Evolutionary conservation across 75 land plant genomes (phyloP).

Genomic region (Larix kaempferi): DNA sequence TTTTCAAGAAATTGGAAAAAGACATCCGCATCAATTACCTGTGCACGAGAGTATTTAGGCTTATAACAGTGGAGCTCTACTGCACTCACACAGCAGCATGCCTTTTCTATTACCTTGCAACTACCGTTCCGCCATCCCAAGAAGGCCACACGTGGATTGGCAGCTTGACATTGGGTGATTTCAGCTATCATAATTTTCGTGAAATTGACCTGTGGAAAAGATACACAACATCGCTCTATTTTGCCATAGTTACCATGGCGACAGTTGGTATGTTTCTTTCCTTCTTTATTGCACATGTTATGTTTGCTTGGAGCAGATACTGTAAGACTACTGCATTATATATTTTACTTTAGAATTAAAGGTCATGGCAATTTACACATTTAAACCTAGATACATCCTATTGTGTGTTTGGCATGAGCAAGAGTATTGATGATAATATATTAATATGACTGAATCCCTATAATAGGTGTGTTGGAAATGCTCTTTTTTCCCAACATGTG

Average conservation of each 20-base stretch:
- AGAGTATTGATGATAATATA: too few species aligned
- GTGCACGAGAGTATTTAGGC: constrained; percentile 38
- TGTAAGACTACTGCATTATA: too few species aligned
- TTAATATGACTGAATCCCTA: too few species aligned
- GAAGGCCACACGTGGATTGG: constrained; percentile 69
- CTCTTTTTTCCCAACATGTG: too few species aligned
- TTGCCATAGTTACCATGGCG: constrained; percentile 77
- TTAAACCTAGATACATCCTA: too few species aligned
- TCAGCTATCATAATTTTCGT: constrained; percentile 44
- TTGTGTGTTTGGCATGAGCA: too few species aligned
- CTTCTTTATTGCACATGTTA: too few species aligned
- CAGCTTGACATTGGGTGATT: constrained; percentile 59
- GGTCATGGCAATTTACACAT: too few species aligned
- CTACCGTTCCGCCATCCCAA: constrained; percentile 27
- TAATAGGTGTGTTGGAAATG: too few species aligned
- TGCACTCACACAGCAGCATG: constrained; percentile 61
- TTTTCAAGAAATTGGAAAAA: constrained; percentile 35
- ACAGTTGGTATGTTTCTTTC: constrained; percentile 53
- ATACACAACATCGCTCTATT: constrained; percentile 63
- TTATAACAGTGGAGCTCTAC: constrained; percentile 44
- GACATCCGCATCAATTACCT: constrained; percentile 46
- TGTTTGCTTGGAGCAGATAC: too few species aligned
- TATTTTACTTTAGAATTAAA: neutral
- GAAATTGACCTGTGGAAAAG: constrained; percentile 56
- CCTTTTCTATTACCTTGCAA: constrained; percentile 50